phyloP scores from a whole-genome alignment of 2,329 filamentous ascomycete species.

The Colletotrichum salicis region DNA sequence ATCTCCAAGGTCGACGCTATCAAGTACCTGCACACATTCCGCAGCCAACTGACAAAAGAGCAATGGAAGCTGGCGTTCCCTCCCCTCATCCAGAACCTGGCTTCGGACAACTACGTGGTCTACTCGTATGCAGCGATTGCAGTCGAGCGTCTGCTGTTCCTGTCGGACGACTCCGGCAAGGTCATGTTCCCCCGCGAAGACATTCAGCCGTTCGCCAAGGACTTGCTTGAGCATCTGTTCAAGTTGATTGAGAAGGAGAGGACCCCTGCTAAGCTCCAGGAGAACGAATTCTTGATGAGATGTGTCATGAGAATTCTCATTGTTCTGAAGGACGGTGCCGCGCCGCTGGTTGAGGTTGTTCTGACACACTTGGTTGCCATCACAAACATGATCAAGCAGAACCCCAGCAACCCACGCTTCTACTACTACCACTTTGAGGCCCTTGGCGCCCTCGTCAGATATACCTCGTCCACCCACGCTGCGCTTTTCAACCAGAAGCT shows the following conservation, averaged over 20 bases:
- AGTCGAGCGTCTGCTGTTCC: conserved; percentile 89
- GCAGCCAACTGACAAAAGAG: conserved; percentile 89
- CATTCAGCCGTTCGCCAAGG: conserved; percentile 84
- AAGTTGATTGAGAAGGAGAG: conserved; percentile 86
- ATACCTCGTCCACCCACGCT: conserved; percentile 73
- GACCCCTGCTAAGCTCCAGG: conserved; percentile 91
- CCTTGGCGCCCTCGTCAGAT: conserved; percentile 86
- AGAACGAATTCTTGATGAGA: conserved; percentile 98
- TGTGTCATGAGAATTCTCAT: conserved; percentile 98
- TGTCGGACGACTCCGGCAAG: conserved; percentile 79
- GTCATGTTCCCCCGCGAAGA: conserved; percentile 83
- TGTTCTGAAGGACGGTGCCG: conserved; percentile 85
- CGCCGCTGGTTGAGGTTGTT: conserved; percentile 80
- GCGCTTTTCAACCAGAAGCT: conserved; percentile 82
- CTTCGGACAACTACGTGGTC: conserved; percentile 91
- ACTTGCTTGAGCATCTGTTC: conserved; percentile 90
- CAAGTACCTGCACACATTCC: conserved; percentile 97
- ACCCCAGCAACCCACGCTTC: conserved; percentile 96
- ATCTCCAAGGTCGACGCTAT: conserved; percentile 97
- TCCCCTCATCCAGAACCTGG: conserved; percentile 89
- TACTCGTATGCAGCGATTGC: conserved; percentile 98
- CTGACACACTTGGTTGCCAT: conserved; percentile 87
- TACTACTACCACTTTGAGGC: conserved; percentile 99
- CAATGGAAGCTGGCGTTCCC: conserved; percentile 93
- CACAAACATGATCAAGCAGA: conserved; percentile 89